Evolutionary conservation across 371 early-diverging fungal genomes (phyloP).

Genomic region (Zopfochytrium polystomum): DNA sequence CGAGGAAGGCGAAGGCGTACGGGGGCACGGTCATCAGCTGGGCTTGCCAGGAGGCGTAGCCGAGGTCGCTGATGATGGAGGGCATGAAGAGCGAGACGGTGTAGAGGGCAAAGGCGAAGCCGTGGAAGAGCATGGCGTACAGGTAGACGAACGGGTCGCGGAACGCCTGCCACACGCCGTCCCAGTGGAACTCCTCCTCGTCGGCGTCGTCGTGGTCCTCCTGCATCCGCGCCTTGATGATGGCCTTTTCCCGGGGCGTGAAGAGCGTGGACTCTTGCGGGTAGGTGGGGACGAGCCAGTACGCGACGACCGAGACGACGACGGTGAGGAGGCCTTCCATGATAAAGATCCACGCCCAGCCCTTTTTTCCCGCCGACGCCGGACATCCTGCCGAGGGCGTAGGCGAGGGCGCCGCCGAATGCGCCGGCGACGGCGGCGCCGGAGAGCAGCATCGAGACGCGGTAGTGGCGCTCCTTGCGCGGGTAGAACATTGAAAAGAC

Average conservation of each 20-base stretch:
- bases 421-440: background rate
- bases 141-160: background rate
- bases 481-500: constrained; percentile 2
- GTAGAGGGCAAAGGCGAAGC: background rate
- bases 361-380: background rate
- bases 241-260: constrained; percentile 7
- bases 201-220: constrained; percentile 5
- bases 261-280: constrained; percentile 10
- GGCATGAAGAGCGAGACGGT: constrained; percentile 17
- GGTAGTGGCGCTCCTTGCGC: background rate
- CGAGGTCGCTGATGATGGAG: constrained; percentile 21
- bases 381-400: background rate
- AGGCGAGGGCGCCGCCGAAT: constrained; percentile 6
- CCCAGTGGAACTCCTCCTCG: background rate
- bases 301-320: constrained; percentile 7
- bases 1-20: constrained; percentile 6
- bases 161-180: background rate
- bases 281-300: constrained; percentile 5
- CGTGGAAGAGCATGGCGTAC: background rate
- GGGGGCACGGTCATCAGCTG: constrained; percentile 19
- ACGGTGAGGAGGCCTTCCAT: constrained; percentile 22
- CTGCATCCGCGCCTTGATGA: constrained; percentile 15
- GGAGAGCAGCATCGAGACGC: background rate
- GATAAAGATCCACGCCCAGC: constrained; percentile 13
- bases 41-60: constrained; percentile 15